Conservation (phyloP, 805 yeast genomes). For the Spathaspora boniae region DNA sequence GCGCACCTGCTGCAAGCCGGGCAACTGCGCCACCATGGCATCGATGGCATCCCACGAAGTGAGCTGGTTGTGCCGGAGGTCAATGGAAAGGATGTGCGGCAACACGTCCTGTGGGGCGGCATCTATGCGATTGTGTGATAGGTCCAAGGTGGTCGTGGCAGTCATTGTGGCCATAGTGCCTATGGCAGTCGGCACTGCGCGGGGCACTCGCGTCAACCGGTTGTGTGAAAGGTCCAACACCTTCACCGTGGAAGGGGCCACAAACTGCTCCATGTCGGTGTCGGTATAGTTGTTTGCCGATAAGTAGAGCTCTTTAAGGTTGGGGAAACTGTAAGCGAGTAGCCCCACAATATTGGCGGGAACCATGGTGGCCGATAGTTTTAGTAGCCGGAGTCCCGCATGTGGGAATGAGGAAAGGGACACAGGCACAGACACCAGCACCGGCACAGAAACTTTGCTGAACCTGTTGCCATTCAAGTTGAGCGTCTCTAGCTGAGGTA, state of each 20-base stretch:
- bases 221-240: conserved; percentile 42
- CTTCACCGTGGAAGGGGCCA: conserved; percentile 7
- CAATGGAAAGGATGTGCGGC: conserved; percentile 24
- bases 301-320: conserved; percentile 27
- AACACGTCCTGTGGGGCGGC: background rate
- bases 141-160: conserved; percentile 32
- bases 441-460: background rate
- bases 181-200: conserved; percentile 23
- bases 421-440: background rate
- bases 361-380: conserved; percentile 26
- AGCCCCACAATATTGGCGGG: conserved; percentile 12
- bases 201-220: conserved; percentile 28
- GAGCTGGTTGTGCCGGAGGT: conserved; percentile 51
- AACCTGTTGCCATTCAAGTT: conserved; percentile 56
- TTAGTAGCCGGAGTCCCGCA: conserved; percentile 15
- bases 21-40: conserved; percentile 22
- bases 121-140: conserved; percentile 2
- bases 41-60: conserved; percentile 49
- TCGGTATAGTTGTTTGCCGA: conserved; percentile 32
- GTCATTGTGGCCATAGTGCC: conserved; percentile 18
- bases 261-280: conserved; percentile 12
- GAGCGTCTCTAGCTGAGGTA: conserved; percentile 40
- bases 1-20: conserved; percentile 43
- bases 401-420: conserved; percentile 5
- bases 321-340: conserved; percentile 33